These are phyloP conservation scores for Penicillium sp. DNA, from an alignment of 2,329 filamentous ascomycete species.

Conservation along the genomic window DNA sequence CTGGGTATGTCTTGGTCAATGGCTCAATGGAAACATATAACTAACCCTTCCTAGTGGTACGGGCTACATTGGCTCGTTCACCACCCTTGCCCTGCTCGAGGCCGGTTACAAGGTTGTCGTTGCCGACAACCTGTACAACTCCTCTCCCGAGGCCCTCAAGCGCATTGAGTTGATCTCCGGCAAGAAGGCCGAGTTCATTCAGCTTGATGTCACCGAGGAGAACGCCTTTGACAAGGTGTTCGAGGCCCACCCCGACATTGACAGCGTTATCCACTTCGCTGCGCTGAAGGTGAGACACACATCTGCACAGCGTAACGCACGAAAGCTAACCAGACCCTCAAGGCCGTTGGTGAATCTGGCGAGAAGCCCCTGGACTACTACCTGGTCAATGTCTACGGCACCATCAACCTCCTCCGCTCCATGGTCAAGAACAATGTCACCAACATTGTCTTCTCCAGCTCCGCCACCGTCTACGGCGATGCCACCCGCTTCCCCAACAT, in stretches of 20 bases:
- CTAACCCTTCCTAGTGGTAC: conserved; percentile 64
- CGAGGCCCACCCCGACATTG: conserved; percentile 83
- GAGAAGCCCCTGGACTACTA: conserved; percentile 98
- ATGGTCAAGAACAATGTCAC: conserved; percentile 89
- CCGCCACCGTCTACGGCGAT: conserved; percentile 96
- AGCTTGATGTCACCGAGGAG: conserved; percentile 87
- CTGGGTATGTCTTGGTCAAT: conserved; percentile 66
- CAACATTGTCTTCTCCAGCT: conserved; percentile 98
- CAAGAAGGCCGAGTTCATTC: conserved; percentile 80
- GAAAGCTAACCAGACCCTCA: neutral
- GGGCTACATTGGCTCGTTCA: conserved; percentile 99
- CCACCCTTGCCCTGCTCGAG: conserved; percentile 84
- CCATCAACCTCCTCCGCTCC: conserved; percentile 78
- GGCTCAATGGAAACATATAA: conserved; percentile 18
- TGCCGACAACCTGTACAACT: conserved; percentile 96
- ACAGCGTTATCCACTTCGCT: conserved; percentile 98
- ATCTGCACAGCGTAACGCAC: neutral
- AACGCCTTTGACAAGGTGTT: conserved; percentile 83
- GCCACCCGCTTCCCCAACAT: conserved; percentile 94
- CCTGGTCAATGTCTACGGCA: conserved; percentile 92
- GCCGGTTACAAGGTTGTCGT: conserved; percentile 96
- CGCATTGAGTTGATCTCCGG: conserved; percentile 93
- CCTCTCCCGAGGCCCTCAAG: conserved; percentile 84
- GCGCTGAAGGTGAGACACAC: conserved; percentile 73
- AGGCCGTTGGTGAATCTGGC: conserved; percentile 94